Conservation (phyloP, 2,329 filamentous ascomycete species). For the Fusarium coicis region DNA sequence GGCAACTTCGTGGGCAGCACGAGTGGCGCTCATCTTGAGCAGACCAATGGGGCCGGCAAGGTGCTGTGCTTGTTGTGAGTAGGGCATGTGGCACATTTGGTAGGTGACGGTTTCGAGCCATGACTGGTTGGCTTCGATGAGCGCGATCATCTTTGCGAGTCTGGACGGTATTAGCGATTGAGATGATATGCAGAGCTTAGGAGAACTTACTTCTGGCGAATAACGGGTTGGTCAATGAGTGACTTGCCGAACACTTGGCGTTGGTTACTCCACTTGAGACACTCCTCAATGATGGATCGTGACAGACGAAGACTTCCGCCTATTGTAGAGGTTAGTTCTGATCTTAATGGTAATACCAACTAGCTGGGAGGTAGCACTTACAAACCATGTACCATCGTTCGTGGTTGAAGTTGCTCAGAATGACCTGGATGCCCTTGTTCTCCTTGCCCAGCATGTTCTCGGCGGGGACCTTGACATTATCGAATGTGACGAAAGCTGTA, state of each 20-base stretch:
- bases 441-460: conserved; percentile 83
- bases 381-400: conserved; percentile 82
- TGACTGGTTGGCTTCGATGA: conserved; percentile 83
- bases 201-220: conserved; percentile 75
- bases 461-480: conserved; percentile 86
- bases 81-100: conserved; percentile 89
- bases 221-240: conserved; percentile 84
- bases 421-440: conserved; percentile 86
- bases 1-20: conserved; percentile 83
- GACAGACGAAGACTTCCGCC: conserved; percentile 71
- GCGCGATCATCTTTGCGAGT: conserved; percentile 87
- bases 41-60: conserved; percentile 85
- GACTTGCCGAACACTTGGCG: conserved; percentile 85
- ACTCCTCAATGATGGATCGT: conserved; percentile 81
- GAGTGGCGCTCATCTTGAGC: conserved; percentile 81
- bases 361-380: conserved; percentile 47
- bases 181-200: background rate
- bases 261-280: conserved; percentile 89
- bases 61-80: conserved; percentile 77
- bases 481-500: conserved; percentile 83
- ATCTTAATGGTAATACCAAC: background rate
- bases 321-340: conserved; percentile 31
- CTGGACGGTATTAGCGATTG: conserved; percentile 48
- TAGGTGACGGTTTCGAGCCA: conserved; percentile 88
- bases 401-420: conserved; percentile 90